Evolutionary conservation across 345 rosid genomes (phyloP), one percentile per base, ranked within the genome.

Genomic region (Ceriops tagal): DNA sequence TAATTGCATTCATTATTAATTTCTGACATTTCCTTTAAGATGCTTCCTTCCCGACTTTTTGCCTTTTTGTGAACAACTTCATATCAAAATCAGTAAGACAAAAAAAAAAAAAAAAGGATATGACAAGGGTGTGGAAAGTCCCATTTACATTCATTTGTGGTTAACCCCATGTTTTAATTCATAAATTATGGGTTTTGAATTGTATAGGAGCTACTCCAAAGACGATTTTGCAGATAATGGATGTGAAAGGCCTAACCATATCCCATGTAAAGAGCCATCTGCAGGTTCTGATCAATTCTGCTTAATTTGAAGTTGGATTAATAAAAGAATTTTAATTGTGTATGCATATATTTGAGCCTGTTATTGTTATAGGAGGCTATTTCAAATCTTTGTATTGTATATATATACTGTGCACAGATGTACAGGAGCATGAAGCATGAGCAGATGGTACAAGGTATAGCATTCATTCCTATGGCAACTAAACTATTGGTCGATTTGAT

Each of bases 181-280:
- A 3, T 20, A 35, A 16, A n/a, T 53, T 62, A 65, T 19, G 70
- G 65, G 52, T 22, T 67, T 58, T 39, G 39, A n/a, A 26, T 39
- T 8, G 9, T 37, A 24, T 62, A 89, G 90, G 82, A 65, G 96
- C 90, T 24, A 89, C 96, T 3, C 96, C 96, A 1, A 89, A 89
- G 79, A 70, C 84, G 86, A 85, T 89, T 55, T 66, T 89, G 52
- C 86, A 89, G 73, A 72, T 81, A 10, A 89, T 89, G 92, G 60
- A 76, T 77, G 85, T 85, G 62, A 85, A 77, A 70, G 96, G 89
- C 19, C 88, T 89, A 2, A 81, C 92, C 10, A 83, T 89, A 47
- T 83, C 91, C 71, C 91, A 89, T 66, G 89, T 89, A 9, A 89
- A 89, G 81, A 89, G 96, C 76, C 96, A 89, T 74, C 92, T 89